Evolutionary conservation across 192 early-diverging fungal species (phyloP), one percentile per base, ranked within the genome.

Genomic region (Pilaira anomala): DNA sequence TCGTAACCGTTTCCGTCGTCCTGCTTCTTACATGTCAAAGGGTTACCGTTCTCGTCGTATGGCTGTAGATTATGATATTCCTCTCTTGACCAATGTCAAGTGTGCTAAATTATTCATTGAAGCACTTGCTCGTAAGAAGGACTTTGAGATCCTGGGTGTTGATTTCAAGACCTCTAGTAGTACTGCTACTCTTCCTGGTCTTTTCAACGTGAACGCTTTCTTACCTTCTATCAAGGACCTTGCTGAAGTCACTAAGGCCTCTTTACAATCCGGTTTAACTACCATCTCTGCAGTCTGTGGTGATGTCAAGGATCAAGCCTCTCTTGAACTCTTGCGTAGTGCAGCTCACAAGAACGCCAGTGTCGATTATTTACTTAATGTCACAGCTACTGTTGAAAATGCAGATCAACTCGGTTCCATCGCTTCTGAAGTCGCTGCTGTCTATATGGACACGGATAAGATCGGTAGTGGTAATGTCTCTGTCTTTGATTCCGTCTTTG

Each of bases 41-140:
- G 97, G 97, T 51, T 98, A 98, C 83, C 84, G 86, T 71, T 91
- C 90, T 60, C 90, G 97, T 59, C 88, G 97, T 73, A 93, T 98
- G 93, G 97, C 97, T 39, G 91, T 98, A 33, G 97, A 98, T 76
- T 93, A 93, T 62, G 91, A 91, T 46, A 84, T 98, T 41, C 97
- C 97, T 8, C 79, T 98, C 66, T 95, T 98, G 73, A 98, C 97
- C 71, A 98, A 98, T 69, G 85, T 98, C 84, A 98, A 98, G 81
- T 97, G 95, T 72, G 97, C 97, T 69, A 97, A 97, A 83, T 76
- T 98, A 60, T 98, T 98, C 60, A 79, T 98, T 45, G 97, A 98
- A 79, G 97, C 97, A 3, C 79, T 97, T 61, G 86, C 90, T 16
- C 88, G 95, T 46, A 60, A 60, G 28, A 78, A 66, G 46, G 78